phyloP scores from a whole-genome alignment of 179 eudicot genomes.

The Silene noctiflora region DNA sequence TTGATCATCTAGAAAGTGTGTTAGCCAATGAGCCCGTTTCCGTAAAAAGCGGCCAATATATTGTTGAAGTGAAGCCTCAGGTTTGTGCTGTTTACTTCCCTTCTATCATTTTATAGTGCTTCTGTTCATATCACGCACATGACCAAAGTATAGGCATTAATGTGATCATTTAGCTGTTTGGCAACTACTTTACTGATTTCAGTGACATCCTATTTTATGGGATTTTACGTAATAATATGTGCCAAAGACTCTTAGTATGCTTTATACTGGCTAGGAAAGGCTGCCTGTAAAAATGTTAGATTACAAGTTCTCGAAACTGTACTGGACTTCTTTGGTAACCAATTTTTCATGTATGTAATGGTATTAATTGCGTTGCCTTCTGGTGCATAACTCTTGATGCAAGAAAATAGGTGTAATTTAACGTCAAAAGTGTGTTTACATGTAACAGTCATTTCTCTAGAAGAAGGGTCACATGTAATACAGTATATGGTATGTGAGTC shows the following conservation, averaged over 20 bases:
- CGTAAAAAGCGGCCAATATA: conserved; percentile 67
- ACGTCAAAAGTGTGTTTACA: too few relatives aligned
- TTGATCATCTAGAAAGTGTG: conserved; percentile 86
- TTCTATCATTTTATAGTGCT: not conserved
- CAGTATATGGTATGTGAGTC: too few relatives aligned
- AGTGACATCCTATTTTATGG: not conserved
- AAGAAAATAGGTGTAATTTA: not conserved
- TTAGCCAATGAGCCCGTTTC: conserved; percentile 88
- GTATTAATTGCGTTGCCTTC: not conserved
- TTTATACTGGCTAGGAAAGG: not conserved
- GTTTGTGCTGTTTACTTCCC: conserved; percentile 29
- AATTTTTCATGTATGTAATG: not conserved
- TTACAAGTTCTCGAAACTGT: not conserved
- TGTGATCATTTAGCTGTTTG: not conserved
- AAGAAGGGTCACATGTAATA: not conserved
- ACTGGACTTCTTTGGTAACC: not conserved
- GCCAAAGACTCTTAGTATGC: not conserved
- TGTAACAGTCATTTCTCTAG: not conserved
- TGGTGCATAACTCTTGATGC: not conserved
- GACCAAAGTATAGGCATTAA: not conserved
- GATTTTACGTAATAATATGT: not conserved
- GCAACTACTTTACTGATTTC: not conserved
- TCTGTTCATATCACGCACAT: not conserved
- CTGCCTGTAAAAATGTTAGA: not conserved
- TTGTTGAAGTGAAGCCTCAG: conserved; percentile 83